Evolutionary conservation across 495 filamentous ascomycete species (phyloP).

Genomic region (Glonium stellatum): DNA sequence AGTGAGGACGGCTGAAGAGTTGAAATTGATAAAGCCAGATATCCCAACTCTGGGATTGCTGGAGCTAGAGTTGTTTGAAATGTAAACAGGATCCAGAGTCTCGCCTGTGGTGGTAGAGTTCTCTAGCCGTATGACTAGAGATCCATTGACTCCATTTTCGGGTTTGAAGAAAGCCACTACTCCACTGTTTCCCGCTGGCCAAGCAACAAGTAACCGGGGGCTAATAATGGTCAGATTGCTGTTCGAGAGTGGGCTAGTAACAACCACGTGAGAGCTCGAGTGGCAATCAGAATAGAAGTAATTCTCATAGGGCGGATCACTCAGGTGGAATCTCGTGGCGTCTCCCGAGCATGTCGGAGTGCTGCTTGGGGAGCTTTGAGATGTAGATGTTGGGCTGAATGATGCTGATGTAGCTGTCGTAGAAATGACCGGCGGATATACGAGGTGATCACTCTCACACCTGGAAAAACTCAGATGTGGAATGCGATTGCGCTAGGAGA

Average conservation of each 20-base stretch:
- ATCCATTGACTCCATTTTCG: conserved; percentile 47
- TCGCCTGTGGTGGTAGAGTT: conserved; percentile 37
- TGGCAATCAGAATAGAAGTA: conserved; percentile 56
- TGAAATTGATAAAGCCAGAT: conserved; percentile 47
- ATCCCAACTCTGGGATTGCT: conserved; percentile 46
- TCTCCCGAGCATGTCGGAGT: conserved; percentile 4
- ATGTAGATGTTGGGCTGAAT: conserved; percentile 1
- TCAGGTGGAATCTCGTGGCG: conserved; percentile 29
- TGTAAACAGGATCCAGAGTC: conserved; percentile 38
- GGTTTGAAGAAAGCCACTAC: conserved; percentile 49
- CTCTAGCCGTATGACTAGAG: conserved; percentile 45
- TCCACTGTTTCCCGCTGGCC: conserved; percentile 61
- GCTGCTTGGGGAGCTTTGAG: neutral
- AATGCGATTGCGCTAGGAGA: too few species aligned
- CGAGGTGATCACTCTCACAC: neutral
- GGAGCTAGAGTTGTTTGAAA: conserved; percentile 22
- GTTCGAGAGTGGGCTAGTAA: conserved; percentile 49
- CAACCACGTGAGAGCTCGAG: conserved; percentile 48
- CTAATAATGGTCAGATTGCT: conserved; percentile 49
- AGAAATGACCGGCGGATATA: neutral
- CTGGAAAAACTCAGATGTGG: too few species aligned
- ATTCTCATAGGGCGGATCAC: conserved; percentile 50
- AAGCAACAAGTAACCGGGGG: conserved; percentile 54
- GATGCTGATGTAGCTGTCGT: neutral
- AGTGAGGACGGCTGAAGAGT: conserved; percentile 47